Percentiles rank a stretch among this genome's conserved stretches.
Conservation (phyloP, 139 green algal genomes). For the Auxenochlorella pyrenoidosa region DNA sequence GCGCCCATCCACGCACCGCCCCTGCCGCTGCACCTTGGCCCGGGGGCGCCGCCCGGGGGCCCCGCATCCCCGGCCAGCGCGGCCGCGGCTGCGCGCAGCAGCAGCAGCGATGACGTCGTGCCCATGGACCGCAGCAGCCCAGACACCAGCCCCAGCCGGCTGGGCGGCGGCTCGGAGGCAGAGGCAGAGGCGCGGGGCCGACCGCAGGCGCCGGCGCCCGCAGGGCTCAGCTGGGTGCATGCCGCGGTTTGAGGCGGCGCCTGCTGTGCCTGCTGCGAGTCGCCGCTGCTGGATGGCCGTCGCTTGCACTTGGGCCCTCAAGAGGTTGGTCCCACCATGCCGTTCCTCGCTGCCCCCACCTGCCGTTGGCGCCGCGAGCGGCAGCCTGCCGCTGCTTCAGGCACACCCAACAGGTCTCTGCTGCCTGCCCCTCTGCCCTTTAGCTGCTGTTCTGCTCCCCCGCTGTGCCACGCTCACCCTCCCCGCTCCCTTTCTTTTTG, state of each 20-base stretch:
- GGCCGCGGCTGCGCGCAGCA: neutral
- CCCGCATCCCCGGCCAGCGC: neutral
- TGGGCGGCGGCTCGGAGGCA: neutral
- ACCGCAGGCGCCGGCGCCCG: no score
- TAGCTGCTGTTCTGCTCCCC: neutral
- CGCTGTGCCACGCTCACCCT: no score
- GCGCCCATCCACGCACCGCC: neutral
- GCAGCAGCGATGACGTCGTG: neutral
- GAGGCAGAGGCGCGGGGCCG: neutral
- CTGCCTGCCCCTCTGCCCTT: no score
- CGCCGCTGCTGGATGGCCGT: no score
- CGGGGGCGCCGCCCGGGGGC: no score
- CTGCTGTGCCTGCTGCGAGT: neutral
- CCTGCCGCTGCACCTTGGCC: neutral
- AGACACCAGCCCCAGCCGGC: neutral
- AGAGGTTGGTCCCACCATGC: no score
- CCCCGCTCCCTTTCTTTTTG: no score
- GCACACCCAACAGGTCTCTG: no score
- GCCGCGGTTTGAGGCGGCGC: neutral
- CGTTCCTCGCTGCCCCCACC: no score
- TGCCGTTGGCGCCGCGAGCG: no score
- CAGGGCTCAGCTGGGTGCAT: neutral
- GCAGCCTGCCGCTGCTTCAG: no score
- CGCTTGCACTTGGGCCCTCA: no score
- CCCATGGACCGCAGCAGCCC: neutral